These are phyloP conservation scores for Discostella stelligeroides DNA, from an alignment of 108 stramenopile species.

Conservation along the genomic window DNA sequence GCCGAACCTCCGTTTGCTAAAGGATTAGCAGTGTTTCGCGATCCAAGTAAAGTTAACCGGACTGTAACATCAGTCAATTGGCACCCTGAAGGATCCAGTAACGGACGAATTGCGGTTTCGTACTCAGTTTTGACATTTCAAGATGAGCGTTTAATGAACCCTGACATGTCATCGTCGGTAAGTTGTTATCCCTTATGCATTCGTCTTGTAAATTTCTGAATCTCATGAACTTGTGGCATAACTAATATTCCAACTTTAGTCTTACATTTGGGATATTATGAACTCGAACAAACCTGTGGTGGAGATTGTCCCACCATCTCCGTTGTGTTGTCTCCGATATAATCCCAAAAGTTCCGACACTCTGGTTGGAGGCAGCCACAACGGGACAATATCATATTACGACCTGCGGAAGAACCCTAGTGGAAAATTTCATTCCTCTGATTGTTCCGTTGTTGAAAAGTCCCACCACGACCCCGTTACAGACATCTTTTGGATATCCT, in stretches of 20 bases:
- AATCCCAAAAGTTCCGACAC: slow-evolving; percentile 83
- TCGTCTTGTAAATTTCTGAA: slow-evolving; percentile 4
- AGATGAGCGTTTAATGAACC: slow-evolving; percentile 63
- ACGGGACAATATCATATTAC: slow-evolving; percentile 86
- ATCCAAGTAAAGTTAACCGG: slow-evolving; percentile 73
- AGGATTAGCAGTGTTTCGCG: slow-evolving; percentile 90
- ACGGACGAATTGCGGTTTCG: slow-evolving; percentile 79
- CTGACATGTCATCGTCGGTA: slow-evolving; percentile 57
- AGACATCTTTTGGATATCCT: slow-evolving; percentile 88
- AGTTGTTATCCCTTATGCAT: neutral
- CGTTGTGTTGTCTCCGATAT: slow-evolving; percentile 82
- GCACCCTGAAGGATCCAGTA: slow-evolving; percentile 84
- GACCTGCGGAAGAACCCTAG: slow-evolving; percentile 65
- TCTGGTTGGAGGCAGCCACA: slow-evolving; percentile 86
- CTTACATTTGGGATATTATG: slow-evolving; percentile 88
- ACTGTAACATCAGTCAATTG: slow-evolving; percentile 87
- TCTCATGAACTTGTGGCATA: neutral
- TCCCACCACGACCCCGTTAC: slow-evolving; percentile 91
- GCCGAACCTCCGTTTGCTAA: slow-evolving; percentile 87
- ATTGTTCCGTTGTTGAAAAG: slow-evolving; percentile 78
- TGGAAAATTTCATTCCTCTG: slow-evolving; percentile 63
- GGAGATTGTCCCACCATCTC: slow-evolving; percentile 79
- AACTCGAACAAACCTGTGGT: slow-evolving; percentile 88
- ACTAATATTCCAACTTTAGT: slow-evolving; percentile 29
- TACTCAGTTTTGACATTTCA: slow-evolving; percentile 86